These are phyloP conservation scores for Sarocladium oryzae DNA, from an alignment of 2,329 filamentous ascomycete genomes.

Conservation along the genomic window DNA sequence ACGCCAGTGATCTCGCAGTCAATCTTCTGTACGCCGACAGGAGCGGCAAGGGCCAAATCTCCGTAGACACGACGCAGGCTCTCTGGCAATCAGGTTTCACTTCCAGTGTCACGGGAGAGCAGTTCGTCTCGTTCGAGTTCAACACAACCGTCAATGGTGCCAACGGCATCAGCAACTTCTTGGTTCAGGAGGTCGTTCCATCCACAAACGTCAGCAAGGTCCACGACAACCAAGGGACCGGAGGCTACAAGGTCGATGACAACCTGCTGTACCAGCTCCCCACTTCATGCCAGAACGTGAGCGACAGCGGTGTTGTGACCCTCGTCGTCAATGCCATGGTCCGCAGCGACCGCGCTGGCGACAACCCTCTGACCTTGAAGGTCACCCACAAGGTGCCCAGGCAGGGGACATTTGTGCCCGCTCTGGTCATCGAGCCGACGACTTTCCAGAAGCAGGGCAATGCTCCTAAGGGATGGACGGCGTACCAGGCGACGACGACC, in stretches of 20 bases:
- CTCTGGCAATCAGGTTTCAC: slow-evolving; percentile 15
- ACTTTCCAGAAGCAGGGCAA: slow-evolving; percentile 4
- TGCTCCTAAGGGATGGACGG: slow-evolving; percentile 7
- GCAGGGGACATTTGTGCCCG: background rate
- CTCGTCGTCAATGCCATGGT: slow-evolving; percentile 8
- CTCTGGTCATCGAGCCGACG: background rate
- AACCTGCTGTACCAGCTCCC: slow-evolving; percentile 9
- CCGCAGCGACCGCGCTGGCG: slow-evolving; percentile 5
- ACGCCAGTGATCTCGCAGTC: slow-evolving; percentile 17
- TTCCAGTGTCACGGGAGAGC: slow-evolving; percentile 13
- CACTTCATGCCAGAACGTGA: background rate
- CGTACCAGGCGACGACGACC: background rate
- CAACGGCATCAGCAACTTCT: slow-evolving; percentile 19
- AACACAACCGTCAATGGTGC: slow-evolving; percentile 13
- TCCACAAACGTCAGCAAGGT: slow-evolving; percentile 12
- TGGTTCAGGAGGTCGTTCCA: slow-evolving; percentile 14
- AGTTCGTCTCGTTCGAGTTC: slow-evolving; percentile 18
- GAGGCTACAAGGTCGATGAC: slow-evolving; percentile 10
- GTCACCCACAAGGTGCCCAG: slow-evolving; percentile 6
- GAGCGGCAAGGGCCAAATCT: slow-evolving; percentile 12
- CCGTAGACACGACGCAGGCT: slow-evolving; percentile 8
- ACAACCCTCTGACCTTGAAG: slow-evolving; percentile 7
- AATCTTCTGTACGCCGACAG: slow-evolving; percentile 16
- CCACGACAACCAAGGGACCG: slow-evolving; percentile 9
- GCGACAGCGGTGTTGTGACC: background rate